A percentile compares a stretch with the other conserved stretches of the same genome.
Evolutionary conservation across 1,284 basidiomycete species (phyloP).

Genomic region (Heimioporus retisporus): DNA sequence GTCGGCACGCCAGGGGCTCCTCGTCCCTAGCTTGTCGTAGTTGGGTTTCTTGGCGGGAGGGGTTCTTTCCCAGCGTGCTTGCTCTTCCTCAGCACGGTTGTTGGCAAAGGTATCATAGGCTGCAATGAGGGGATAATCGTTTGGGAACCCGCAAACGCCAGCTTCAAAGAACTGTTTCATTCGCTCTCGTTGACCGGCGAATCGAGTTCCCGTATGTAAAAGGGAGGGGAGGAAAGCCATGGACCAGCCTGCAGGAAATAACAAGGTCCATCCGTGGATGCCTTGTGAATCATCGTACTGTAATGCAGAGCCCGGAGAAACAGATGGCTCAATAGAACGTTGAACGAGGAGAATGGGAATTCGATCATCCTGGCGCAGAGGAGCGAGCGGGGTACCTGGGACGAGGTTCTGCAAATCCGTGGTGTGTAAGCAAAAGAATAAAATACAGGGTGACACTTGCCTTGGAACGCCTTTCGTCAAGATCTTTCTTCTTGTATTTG

Average conservation of each 20-base stretch:
- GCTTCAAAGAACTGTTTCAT: slow-evolving; percentile 85
- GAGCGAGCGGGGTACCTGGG: slow-evolving; percentile 78
- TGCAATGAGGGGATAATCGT: slow-evolving; percentile 74
- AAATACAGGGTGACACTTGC: slow-evolving; percentile 49
- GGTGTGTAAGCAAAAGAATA: slow-evolving; percentile 9
- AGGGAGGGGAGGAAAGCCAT: slow-evolving; percentile 91
- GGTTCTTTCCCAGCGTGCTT: slow-evolving; percentile 77
- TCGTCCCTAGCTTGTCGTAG: slow-evolving; percentile 72
- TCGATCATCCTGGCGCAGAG: slow-evolving; percentile 80
- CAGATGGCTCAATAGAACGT: slow-evolving; percentile 65
- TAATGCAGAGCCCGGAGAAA: slow-evolving; percentile 36
- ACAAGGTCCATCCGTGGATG: slow-evolving; percentile 87
- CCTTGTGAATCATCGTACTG: slow-evolving; percentile 41
- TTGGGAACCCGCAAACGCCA: slow-evolving; percentile 80
- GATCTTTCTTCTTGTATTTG: slow-evolving; percentile 82
- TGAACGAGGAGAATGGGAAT: slow-evolving; percentile 88
- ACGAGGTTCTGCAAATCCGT: slow-evolving; percentile 64
- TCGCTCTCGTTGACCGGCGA: slow-evolving; percentile 85
- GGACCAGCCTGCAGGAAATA: slow-evolving; percentile 88
- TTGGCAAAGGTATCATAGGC: slow-evolving; percentile 64
- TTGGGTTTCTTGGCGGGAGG: slow-evolving; percentile 89
- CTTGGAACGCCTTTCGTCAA: slow-evolving; percentile 83
- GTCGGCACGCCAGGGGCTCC: slow-evolving; percentile 80
- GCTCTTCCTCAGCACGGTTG: slow-evolving; percentile 61
- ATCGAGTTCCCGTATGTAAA: slow-evolving; percentile 81